Evolutionary conservation across 2,329 filamentous ascomycete genomes (phyloP).

Genomic region (Epichloe amarillans): DNA sequence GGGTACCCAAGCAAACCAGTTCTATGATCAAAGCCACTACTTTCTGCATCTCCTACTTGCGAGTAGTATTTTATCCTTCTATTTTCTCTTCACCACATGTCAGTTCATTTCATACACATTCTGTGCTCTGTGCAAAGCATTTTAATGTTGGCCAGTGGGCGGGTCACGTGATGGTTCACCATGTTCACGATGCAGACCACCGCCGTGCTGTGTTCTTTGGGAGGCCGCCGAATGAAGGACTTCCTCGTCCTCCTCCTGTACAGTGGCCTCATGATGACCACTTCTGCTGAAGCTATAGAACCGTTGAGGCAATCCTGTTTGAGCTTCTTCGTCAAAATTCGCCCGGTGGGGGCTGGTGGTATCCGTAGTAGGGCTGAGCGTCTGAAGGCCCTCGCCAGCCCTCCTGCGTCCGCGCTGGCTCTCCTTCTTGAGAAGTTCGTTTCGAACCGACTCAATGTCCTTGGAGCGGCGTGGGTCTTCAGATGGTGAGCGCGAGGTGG

Average conservation of each 20-base stretch:
- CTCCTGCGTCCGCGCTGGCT: slow-evolving; percentile 36
- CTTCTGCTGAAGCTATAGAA: slow-evolving; percentile 18
- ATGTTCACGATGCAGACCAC: neutral
- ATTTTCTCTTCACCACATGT: neutral
- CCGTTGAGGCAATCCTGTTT: slow-evolving; percentile 20
- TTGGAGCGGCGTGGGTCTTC: slow-evolving; percentile 23
- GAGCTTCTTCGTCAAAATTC: slow-evolving; percentile 31
- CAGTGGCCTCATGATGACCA: neutral
- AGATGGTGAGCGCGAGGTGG: slow-evolving; percentile 14
- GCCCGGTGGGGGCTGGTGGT: slow-evolving; percentile 19
- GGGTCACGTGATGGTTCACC: slow-evolving; percentile 6
- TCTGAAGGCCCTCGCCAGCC: slow-evolving; percentile 32
- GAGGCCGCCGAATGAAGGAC: slow-evolving; percentile 7
- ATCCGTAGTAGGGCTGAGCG: slow-evolving; percentile 18
- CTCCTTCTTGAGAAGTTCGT: slow-evolving; percentile 24
- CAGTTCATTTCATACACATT: neutral
- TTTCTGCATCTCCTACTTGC: neutral
- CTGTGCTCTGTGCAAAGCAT: neutral
- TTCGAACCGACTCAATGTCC: slow-evolving; percentile 26
- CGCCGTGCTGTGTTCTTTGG: slow-evolving; percentile 1
- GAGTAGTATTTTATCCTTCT: neutral
- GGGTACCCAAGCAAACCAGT: neutral
- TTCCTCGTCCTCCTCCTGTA: slow-evolving; percentile 8
- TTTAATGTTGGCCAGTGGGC: slow-evolving; percentile 8
- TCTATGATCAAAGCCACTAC: neutral